Percentiles rank a stretch among this genome's conserved stretches.
Conservation (phyloP, 805 yeast genomes). For the Candida methanosorbosa region DNA sequence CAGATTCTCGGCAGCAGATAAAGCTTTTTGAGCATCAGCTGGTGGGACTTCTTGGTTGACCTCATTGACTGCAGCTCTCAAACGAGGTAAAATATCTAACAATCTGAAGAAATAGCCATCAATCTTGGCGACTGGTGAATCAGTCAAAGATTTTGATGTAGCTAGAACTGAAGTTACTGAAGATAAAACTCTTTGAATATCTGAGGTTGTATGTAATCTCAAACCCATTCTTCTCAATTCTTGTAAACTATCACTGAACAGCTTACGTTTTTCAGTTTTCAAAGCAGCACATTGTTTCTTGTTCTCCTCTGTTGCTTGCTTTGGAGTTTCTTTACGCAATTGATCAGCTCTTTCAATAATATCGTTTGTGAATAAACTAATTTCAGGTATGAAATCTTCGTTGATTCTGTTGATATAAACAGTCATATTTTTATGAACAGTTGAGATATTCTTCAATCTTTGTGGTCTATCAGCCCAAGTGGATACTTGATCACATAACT, state of each 20-base stretch:
- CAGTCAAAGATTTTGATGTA: conserved; percentile 36
- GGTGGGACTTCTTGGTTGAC: conserved; percentile 70
- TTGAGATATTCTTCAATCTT: conserved; percentile 41
- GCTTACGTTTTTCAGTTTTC: conserved; percentile 71
- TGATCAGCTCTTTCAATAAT: conserved; percentile 49
- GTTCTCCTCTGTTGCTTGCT: conserved; percentile 56
- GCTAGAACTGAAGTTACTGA: conserved; percentile 58
- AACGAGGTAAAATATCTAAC: conserved; percentile 72
- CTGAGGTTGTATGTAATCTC: conserved; percentile 54
- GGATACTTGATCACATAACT: conserved; percentile 25
- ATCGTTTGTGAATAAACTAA: conserved; percentile 47
- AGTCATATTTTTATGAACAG: conserved; percentile 49
- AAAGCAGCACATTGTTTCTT: conserved; percentile 64
- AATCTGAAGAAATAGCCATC: conserved; percentile 59
- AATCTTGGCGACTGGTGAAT: conserved; percentile 26
- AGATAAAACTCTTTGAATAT: conserved; percentile 52
- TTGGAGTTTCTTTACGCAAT: conserved; percentile 73
- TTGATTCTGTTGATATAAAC: conserved; percentile 30
- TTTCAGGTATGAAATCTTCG: conserved; percentile 32
- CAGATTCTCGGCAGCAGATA: conserved; percentile 69
- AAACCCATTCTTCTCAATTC: conserved; percentile 75
- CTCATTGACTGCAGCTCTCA: conserved; percentile 54
- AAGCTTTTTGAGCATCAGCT: conserved; percentile 63
- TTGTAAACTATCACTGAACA: conserved; percentile 68
- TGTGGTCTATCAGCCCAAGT: conserved; percentile 50